Conservation (phyloP, 805 yeast species). For the Myxozyma neotropica region DNA sequence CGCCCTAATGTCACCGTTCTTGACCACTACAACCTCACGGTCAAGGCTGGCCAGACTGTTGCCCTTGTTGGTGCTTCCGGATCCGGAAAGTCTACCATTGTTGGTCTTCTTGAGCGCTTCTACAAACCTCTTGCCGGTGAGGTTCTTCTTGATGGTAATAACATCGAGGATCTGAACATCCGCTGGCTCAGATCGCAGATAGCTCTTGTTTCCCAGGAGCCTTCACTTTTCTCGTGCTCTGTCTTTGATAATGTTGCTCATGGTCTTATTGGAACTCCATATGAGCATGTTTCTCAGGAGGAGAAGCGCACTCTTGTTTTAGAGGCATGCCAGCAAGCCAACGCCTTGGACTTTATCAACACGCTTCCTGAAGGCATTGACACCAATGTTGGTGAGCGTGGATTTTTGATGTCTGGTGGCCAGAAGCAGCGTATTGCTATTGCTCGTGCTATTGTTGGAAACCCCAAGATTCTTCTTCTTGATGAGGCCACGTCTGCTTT, state of each 20-base stretch:
- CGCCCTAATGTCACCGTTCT: slow-evolving; percentile 40
- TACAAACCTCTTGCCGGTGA: slow-evolving; percentile 58
- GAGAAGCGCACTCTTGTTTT: slow-evolving; percentile 45
- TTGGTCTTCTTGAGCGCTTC: slow-evolving; percentile 59
- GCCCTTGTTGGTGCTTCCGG: slow-evolving; percentile 92
- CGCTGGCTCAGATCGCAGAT: slow-evolving; percentile 56
- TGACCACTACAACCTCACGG: slow-evolving; percentile 35
- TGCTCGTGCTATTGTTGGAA: slow-evolving; percentile 59
- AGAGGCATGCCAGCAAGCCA: slow-evolving; percentile 55
- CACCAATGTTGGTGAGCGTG: slow-evolving; percentile 55
- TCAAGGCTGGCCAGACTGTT: slow-evolving; percentile 80
- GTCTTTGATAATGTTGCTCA: slow-evolving; percentile 78
- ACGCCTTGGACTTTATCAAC: slow-evolving; percentile 53
- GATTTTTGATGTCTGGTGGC: slow-evolving; percentile 66
- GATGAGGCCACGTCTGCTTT: slow-evolving; percentile 73
- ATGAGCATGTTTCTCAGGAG: slow-evolving; percentile 44
- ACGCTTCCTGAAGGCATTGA: slow-evolving; percentile 57
- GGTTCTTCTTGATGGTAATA: slow-evolving; percentile 52
- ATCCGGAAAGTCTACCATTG: slow-evolving; percentile 48
- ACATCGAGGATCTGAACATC: slow-evolving; percentile 53
- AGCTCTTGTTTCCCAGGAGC: slow-evolving; percentile 66
- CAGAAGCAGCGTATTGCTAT: slow-evolving; percentile 68
- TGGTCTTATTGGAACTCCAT: slow-evolving; percentile 54
- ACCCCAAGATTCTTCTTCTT: slow-evolving; percentile 57
- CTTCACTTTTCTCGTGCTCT: slow-evolving; percentile 69